A percentile compares a stretch with the other conserved stretches of the same genome.
phyloP scores from a whole-genome alignment of 1,284 basidiomycete genomes.

The Anthracocystis setariae region DNA sequence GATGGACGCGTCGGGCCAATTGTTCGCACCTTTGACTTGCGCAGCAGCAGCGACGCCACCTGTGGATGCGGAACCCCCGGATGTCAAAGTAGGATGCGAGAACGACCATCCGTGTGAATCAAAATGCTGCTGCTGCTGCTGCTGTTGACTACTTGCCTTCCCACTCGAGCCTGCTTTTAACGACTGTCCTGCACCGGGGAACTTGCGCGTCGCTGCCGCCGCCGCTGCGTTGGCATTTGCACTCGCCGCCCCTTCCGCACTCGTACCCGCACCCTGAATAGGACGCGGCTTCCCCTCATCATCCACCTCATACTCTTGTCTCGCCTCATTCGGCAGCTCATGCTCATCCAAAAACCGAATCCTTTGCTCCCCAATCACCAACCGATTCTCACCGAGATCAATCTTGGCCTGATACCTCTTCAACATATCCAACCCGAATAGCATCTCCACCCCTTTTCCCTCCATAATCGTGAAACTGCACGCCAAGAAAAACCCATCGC shows the following conservation, averaged over 20 bases:
- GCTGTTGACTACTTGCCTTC: background rate
- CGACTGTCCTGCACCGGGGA: constrained; percentile 76
- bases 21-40: constrained; percentile 40
- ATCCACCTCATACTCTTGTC: constrained; percentile 61
- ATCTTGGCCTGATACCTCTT: constrained; percentile 96
- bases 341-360: constrained; percentile 91
- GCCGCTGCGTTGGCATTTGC: constrained; percentile 42
- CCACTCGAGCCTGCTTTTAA: constrained; percentile 52
- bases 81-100: constrained; percentile 14
- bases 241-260: constrained; percentile 31
- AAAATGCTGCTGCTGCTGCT: constrained; percentile 66
- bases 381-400: constrained; percentile 85
- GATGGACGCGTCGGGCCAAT: constrained; percentile 60
- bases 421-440: constrained; percentile 97
- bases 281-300: constrained; percentile 46
- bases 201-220: constrained; percentile 58
- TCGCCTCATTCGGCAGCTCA: constrained; percentile 76
- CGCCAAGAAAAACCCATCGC: constrained; percentile 79
- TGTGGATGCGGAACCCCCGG: background rate
- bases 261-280: constrained; percentile 3
- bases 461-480: constrained; percentile 97
- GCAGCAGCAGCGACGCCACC: too few relatives aligned
- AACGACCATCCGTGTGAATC: constrained; percentile 53
- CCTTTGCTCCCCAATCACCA: constrained; percentile 86
- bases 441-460: constrained; percentile 87